Conservation (phyloP, 192 early-diverging fungal genomes). For the Chytriomyces sp. region DNA sequence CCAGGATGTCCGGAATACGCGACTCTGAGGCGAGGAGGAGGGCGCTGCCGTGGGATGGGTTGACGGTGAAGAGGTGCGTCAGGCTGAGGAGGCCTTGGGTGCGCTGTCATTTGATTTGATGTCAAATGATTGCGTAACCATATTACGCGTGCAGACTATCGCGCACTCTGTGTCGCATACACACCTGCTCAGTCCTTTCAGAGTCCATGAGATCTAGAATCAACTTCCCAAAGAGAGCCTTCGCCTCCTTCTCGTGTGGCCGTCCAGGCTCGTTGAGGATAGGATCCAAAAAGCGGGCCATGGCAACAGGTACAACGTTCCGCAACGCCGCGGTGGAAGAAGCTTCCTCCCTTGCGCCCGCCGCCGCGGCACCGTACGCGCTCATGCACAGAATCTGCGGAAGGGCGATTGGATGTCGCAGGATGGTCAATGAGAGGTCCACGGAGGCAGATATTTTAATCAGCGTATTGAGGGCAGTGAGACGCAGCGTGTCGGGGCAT, state of each 20-base stretch:
- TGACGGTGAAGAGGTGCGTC: conserved; percentile 62
- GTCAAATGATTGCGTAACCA: neutral
- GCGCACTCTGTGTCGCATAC: neutral
- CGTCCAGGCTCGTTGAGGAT: neutral
- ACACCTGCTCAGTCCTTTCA: neutral
- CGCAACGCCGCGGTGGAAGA: conserved; percentile 4
- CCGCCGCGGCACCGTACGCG: neutral
- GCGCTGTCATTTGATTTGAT: conserved; percentile 4
- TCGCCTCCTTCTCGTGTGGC: conserved; percentile 6
- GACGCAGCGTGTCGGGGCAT: conserved; percentile 6
- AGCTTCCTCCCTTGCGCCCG: neutral
- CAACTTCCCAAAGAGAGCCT: neutral
- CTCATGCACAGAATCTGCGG: neutral
- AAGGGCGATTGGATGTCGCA: conserved; percentile 13
- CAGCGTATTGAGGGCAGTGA: conserved; percentile 21
- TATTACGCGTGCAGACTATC: too few relatives aligned
- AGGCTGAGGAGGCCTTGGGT: conserved; percentile 46
- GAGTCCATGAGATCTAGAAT: conserved; percentile 27
- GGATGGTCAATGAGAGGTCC: neutral
- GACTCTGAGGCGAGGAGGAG: conserved; percentile 63
- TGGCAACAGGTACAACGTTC: conserved; percentile 6
- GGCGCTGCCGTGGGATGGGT: neutral
- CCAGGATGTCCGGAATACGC: conserved; percentile 74
- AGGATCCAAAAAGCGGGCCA: conserved; percentile 21
- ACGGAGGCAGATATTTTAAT: conserved; percentile 5